Percentiles rank a stretch among this genome's conserved stretches.
phyloP scores from a whole-genome alignment of 78 protist species.

The Dictyostelium purpureum region DNA sequence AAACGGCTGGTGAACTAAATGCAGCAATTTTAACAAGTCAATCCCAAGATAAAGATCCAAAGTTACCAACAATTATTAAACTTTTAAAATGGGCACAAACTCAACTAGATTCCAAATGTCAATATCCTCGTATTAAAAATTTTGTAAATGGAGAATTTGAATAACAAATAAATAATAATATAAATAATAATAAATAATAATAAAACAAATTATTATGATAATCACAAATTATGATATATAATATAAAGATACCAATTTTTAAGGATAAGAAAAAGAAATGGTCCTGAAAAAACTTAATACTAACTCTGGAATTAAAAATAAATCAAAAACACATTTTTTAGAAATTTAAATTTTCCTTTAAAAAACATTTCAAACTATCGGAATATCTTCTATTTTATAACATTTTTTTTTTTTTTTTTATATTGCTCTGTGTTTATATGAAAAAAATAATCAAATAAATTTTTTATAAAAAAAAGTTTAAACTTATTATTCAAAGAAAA shows the following conservation, averaged over 20 bases:
- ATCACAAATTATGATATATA: too few species aligned
- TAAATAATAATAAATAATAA: not conserved
- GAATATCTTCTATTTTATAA: too few species aligned
- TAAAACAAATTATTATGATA: not conserved
- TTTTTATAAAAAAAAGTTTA: too few species aligned
- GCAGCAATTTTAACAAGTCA: slow-evolving; percentile 91
- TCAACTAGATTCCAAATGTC: slow-evolving; percentile 73
- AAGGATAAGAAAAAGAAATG: not conserved
- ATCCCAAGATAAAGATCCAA: slow-evolving; percentile 91
- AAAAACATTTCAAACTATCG: too few species aligned
- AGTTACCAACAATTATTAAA: slow-evolving; percentile 86
- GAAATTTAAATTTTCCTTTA: too few species aligned
- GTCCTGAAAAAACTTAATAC: not conserved
- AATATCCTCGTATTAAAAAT: slow-evolving; percentile 77
- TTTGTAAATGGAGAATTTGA: slow-evolving; percentile 53
- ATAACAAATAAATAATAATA: not conserved
- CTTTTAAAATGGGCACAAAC: slow-evolving; percentile 86
- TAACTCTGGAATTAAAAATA: too few species aligned
- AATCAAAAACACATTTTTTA: too few species aligned
- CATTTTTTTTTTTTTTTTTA: too few species aligned
- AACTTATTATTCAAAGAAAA: too few species aligned
- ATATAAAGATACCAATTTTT: not conserved
- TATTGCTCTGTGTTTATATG: too few species aligned
- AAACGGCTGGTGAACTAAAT: slow-evolving; percentile 91
- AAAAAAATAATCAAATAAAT: too few species aligned